A percentile compares a stretch with the other conserved stretches of the same genome.
These are phyloP conservation scores for Coemansia guatemalensis DNA, from an alignment of 192 early-diverging fungal genomes.

Conservation along the genomic window DNA sequence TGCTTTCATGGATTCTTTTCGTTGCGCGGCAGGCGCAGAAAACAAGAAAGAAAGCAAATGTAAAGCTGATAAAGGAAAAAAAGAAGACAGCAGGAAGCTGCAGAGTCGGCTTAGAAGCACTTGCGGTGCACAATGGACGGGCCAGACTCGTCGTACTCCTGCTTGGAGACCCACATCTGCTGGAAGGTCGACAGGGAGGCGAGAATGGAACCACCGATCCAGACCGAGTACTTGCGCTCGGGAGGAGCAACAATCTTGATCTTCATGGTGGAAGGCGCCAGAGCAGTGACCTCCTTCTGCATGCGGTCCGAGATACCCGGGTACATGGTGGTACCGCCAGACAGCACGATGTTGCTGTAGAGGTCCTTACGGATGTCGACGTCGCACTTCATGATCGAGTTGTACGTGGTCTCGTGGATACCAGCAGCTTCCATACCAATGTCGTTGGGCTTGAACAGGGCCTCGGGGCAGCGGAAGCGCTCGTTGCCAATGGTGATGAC, in stretches of 20 bases:
- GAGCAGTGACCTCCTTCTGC: slow-evolving; percentile 95
- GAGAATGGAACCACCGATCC: slow-evolving; percentile 98
- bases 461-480: slow-evolving; percentile 97
- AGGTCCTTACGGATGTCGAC: slow-evolving; percentile 95
- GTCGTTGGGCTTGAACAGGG: slow-evolving; percentile 95
- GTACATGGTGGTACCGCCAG: slow-evolving; percentile 98
- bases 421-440: slow-evolving; percentile 87
- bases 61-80: neutral
- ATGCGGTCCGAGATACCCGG: slow-evolving; percentile 96
- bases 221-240: slow-evolving; percentile 99
- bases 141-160: slow-evolving; percentile 98
- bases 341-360: slow-evolving; percentile 95
- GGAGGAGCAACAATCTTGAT: slow-evolving; percentile 98
- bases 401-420: slow-evolving; percentile 97
- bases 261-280: slow-evolving; percentile 94
- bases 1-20: neutral
- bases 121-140: slow-evolving; percentile 98
- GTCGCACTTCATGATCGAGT: slow-evolving; percentile 97
- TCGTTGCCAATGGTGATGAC: slow-evolving; percentile 98
- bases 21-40: neutral
- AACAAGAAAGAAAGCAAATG: neutral
- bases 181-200: slow-evolving; percentile 98
- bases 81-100: slow-evolving; percentile 4
- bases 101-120: slow-evolving; percentile 76
- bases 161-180: slow-evolving; percentile 98